Evolutionary conservation across 768 basidiomycete species (phyloP), one percentile per base, ranked within the genome.

Genomic region (Strobilomyces confusus): DNA sequence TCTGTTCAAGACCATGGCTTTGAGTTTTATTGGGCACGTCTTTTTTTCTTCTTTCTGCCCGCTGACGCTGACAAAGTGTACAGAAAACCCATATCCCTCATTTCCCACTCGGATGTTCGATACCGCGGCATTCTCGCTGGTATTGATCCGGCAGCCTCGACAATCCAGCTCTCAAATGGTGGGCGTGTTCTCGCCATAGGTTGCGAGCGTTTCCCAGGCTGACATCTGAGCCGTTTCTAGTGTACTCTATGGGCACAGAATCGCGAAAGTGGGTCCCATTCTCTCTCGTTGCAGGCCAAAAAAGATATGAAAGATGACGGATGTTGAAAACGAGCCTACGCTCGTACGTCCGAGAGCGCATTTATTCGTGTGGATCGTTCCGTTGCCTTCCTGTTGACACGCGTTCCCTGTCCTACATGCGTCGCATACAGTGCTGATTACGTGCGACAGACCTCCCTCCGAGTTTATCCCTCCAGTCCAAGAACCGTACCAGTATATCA

Each of bases 241-340:
- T 93, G 37, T 92, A 78, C 66, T 92, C 90, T 37, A 90, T 92
- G 89, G 91, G 91, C 34, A 93, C 91, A 2, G 91, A 93, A 69
- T 76, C 82, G 55, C 81, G 91, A 65, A 82, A 87, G 87, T 89
- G 70, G 74, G 85, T 52, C 30, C 6, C 23, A 3, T 30, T 37
- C 22, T 38, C 8, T 37, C 8, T 38, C 34, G 20, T n/a, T 37
- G 15, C 22, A 1, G 0, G 11, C 26, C 30, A n/a, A 29, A 53
- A 48, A 41, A 59, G 59, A 60, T 69, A 76, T 72, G 73, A 73
- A 70, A 48, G 42, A 70, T 59, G 47, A 55, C 69, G 74, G 74
- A 75, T 75, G 70, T 75, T 69, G 70, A 74, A 71, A 68, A 65
- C 49, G 71, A 72, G 69, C 68, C 44, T 38, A 49, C 26, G 68